These are phyloP conservation scores for Yarrowia osloensis DNA, from an alignment of 805 yeast genomes.

Conservation along the genomic window DNA sequence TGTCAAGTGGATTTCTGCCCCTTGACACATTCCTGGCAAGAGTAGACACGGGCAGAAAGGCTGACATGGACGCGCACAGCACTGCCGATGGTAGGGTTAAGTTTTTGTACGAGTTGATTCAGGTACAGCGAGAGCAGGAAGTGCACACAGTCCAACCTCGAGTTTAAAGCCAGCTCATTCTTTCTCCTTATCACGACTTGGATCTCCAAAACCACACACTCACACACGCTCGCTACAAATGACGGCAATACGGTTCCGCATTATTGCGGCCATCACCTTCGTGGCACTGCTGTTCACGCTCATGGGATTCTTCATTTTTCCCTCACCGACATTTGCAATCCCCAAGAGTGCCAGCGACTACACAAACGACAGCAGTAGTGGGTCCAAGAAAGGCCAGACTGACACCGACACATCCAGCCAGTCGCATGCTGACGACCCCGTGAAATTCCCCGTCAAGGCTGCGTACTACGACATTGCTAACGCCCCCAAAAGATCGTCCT, in stretches of 20 bases:
- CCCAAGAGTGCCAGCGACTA: background rate
- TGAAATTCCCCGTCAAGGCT: slow-evolving; percentile 1
- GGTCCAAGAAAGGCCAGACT: background rate
- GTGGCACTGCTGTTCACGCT: background rate
- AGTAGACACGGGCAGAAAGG: no score
- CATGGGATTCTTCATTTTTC: background rate
- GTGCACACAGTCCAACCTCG: background rate
- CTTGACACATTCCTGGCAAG: background rate
- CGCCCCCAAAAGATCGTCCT: background rate
- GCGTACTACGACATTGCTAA: background rate
- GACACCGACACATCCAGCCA: background rate
- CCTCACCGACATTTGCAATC: background rate
- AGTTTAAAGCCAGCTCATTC: background rate
- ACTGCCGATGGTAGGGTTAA: background rate
- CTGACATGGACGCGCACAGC: background rate
- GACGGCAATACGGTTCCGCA: slow-evolving; percentile 13
- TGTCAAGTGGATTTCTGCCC: background rate
- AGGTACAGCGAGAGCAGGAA: background rate
- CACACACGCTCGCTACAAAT: background rate
- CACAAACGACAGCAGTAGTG: background rate
- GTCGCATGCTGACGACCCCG: background rate
- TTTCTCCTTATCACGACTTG: background rate
- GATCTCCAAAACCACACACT: no score
- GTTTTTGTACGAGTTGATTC: background rate
- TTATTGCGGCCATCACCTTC: background rate